Conservation (phyloP, 208 protist genomes). For the Angomonas desouzai region DNA sequence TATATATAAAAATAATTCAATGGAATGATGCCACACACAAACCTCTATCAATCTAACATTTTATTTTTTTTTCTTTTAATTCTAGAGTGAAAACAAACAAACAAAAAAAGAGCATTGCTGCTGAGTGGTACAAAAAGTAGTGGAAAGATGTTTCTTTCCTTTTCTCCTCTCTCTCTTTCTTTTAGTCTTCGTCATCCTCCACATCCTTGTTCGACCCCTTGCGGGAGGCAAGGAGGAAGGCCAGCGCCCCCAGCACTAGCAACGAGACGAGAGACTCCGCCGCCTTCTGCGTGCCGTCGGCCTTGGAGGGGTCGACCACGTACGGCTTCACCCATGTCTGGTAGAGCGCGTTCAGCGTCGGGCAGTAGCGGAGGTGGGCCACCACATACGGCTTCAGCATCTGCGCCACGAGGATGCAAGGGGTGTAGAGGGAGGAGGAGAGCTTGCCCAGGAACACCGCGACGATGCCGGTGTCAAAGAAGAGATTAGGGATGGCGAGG, state of each 20-base stretch:
- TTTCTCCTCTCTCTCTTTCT: slow-evolving; percentile 9
- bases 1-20: background rate
- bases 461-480: slow-evolving; percentile 48
- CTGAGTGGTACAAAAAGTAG: too few relatives aligned
- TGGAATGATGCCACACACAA: too few relatives aligned
- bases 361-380: slow-evolving; percentile 32
- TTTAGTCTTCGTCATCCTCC: slow-evolving; percentile 25
- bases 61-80: slow-evolving; percentile 11
- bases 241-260: slow-evolving; percentile 22
- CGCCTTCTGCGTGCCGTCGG: slow-evolving; percentile 12
- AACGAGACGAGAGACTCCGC: slow-evolving; percentile 26
- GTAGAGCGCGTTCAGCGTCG: slow-evolving; percentile 20
- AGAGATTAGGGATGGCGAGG: slow-evolving; percentile 43
- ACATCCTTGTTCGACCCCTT: slow-evolving; percentile 19
- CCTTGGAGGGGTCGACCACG: slow-evolving; percentile 9
- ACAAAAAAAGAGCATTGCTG: too few relatives aligned
- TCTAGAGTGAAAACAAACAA: too few relatives aligned
- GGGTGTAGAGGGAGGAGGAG: slow-evolving; percentile 40
- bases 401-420: slow-evolving; percentile 45
- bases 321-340: slow-evolving; percentile 15
- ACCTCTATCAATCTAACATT: slow-evolving; percentile 1
- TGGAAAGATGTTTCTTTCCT: slow-evolving; percentile 14
- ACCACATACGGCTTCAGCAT: slow-evolving; percentile 52
- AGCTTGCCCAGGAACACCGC: slow-evolving; percentile 35
- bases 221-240: slow-evolving; percentile 35